These are phyloP conservation scores for Metschnikowia lochheadii DNA, from an alignment of 805 yeast genomes.

Conservation along the genomic window DNA sequence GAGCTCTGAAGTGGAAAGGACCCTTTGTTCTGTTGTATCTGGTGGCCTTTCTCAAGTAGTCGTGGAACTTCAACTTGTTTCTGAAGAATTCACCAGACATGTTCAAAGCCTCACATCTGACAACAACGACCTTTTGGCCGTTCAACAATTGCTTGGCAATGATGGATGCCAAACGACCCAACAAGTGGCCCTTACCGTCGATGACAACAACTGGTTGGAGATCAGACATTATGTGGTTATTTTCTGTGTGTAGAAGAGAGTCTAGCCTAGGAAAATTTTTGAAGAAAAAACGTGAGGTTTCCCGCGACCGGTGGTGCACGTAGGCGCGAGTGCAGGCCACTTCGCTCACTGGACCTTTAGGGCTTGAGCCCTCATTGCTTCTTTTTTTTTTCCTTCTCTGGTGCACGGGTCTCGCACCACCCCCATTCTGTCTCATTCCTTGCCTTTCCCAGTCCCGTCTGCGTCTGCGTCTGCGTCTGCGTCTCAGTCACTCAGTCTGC, in stretches of 20 bases:
- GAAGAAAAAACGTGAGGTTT: conserved; percentile 10
- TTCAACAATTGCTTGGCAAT: conserved; percentile 97
- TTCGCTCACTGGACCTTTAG: conserved; percentile 1
- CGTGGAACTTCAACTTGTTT: conserved; percentile 99
- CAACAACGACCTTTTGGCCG: conserved; percentile 97
- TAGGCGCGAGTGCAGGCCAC: conserved; percentile 4
- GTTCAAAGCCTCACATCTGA: conserved; percentile 97
- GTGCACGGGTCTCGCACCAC: no score
- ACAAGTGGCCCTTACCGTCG: conserved; percentile 99
- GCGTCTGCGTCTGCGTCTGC: no score
- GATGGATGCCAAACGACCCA: conserved; percentile 98
- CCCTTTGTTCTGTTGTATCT: conserved; percentile 98
- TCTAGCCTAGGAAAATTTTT: conserved; percentile 13
- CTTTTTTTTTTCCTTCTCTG: no score
- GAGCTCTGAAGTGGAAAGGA: conserved; percentile 99
- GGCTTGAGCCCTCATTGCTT: conserved; percentile 11
- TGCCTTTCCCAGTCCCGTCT: no score
- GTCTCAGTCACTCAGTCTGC: no score
- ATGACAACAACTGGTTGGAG: conserved; percentile 97
- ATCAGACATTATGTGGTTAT: conserved; percentile 54
- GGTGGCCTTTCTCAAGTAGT: conserved; percentile 98
- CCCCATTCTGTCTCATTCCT: no score
- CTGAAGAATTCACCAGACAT: conserved; percentile 99
- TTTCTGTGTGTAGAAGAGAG: conserved; percentile 9
- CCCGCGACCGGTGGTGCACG: conserved; percentile 10